phyloP scores from a whole-genome alignment of 2,329 filamentous ascomycete species.

The Alternaria arbusti region DNA sequence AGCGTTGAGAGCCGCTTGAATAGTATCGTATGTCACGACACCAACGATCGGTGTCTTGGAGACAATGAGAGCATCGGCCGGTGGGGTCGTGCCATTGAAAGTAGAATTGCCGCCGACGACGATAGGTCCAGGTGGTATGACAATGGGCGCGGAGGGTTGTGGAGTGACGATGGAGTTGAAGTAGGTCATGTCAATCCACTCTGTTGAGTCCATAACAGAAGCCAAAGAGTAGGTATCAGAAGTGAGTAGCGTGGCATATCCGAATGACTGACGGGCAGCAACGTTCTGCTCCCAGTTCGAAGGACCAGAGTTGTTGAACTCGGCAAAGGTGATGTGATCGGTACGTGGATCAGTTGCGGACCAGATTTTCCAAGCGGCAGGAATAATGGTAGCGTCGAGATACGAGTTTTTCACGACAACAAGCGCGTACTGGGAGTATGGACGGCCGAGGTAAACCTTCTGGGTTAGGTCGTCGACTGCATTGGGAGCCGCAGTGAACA shows the following conservation, averaged over 20 bases:
- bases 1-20: constrained; percentile 47
- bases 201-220: constrained; percentile 45
- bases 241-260: constrained; percentile 42
- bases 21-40: constrained; percentile 45
- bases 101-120: constrained; percentile 31
- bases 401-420: constrained; percentile 58
- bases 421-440: constrained; percentile 57
- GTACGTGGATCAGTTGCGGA: constrained; percentile 56
- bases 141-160: constrained; percentile 19
- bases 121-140: constrained; percentile 28
- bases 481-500: constrained; percentile 49
- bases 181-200: constrained; percentile 51
- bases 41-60: constrained; percentile 47
- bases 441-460: constrained; percentile 57
- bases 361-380: constrained; percentile 65
- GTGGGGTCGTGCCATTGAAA: constrained; percentile 43
- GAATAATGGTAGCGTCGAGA: constrained; percentile 61
- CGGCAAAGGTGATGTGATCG: constrained; percentile 60
- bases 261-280: constrained; percentile 45
- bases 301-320: constrained; percentile 64
- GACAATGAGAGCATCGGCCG: constrained; percentile 48
- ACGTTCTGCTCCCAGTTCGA: constrained; percentile 46
- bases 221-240: constrained; percentile 45
- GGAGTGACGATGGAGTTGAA: constrained; percentile 48
- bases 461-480: constrained; percentile 43